phyloP scores from a whole-genome alignment of 805 yeast genomes.

The Candida mattraensis region DNA sequence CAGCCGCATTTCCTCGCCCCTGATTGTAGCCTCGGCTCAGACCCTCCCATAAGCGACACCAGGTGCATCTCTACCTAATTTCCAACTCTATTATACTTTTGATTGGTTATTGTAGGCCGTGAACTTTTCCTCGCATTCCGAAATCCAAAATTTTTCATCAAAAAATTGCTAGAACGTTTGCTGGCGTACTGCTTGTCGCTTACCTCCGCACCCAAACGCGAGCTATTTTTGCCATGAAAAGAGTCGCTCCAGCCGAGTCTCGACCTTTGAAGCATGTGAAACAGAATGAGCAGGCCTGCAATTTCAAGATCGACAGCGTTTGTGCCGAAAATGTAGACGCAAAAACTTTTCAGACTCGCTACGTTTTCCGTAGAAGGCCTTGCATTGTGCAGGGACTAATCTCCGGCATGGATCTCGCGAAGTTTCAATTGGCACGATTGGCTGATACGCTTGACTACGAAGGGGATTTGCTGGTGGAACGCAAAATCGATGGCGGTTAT shows the following conservation, averaged over 20 bases:
- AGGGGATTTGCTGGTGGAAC: conserved; percentile 53
- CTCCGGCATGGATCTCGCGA: conserved; percentile 34
- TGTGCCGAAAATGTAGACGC: conserved; percentile 16
- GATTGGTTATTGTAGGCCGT: too few species aligned
- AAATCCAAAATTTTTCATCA: too few species aligned
- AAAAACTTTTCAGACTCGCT: conserved; percentile 38
- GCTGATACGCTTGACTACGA: conserved; percentile 34
- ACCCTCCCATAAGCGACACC: too few species aligned
- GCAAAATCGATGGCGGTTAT: conserved; percentile 58
- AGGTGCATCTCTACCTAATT: too few species aligned
- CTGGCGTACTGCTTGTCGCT: too few species aligned
- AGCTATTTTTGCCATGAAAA: conserved; percentile 6
- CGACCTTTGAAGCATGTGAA: neutral
- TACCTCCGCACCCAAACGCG: too few species aligned
- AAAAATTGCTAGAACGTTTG: too few species aligned
- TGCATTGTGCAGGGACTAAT: conserved; percentile 44
- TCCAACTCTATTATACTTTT: too few species aligned
- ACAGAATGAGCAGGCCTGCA: neutral
- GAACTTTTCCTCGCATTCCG: too few species aligned
- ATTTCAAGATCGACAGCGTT: conserved; percentile 7
- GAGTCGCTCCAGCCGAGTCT: conserved; percentile 1
- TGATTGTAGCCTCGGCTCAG: too few species aligned
- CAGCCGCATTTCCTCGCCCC: too few species aligned
- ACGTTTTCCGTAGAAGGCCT: conserved; percentile 47
- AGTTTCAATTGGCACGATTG: conserved; percentile 38